phyloP scores from a whole-genome alignment of 805 yeast genomes.

The Candida argentea region DNA sequence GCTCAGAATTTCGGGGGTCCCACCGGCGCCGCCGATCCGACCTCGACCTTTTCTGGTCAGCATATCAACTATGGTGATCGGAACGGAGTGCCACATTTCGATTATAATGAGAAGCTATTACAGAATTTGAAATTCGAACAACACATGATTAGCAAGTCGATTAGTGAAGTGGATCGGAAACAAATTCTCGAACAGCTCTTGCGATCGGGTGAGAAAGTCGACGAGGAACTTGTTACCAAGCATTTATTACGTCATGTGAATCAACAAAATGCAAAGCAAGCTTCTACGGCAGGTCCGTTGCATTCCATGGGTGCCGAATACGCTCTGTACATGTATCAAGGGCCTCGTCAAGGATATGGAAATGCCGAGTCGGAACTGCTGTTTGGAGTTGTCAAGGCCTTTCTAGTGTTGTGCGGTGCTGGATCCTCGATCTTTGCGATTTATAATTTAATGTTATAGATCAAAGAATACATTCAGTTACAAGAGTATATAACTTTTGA shows the following conservation, averaged over 20 bases:
- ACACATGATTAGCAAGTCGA: conserved; percentile 22
- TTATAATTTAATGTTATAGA: conserved; percentile 11
- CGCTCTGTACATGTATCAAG: conserved; percentile 26
- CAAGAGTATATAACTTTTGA: conserved; percentile 2
- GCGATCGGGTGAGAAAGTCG: conserved; percentile 23
- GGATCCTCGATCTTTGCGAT: conserved; percentile 18
- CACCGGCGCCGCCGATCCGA: conserved; percentile 3
- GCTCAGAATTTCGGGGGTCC: conserved; percentile 13
- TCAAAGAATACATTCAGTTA: conserved; percentile 1
- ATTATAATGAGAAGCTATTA: conserved; percentile 42
- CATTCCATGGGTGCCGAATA: neutral
- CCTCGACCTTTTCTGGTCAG: conserved; percentile 23
- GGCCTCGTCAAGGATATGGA: conserved; percentile 12
- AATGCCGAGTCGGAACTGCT: conserved; percentile 8
- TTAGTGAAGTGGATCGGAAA: conserved; percentile 21
- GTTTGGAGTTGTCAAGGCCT: conserved; percentile 9
- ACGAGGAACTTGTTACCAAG: conserved; percentile 32
- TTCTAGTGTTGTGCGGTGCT: conserved; percentile 22
- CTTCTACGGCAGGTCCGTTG: conserved; percentile 1
- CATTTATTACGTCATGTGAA: conserved; percentile 31
- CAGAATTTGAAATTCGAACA: conserved; percentile 42
- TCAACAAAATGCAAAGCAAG: conserved; percentile 3
- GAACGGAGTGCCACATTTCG: conserved; percentile 52
- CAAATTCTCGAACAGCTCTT: conserved; percentile 23
- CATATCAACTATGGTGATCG: conserved; percentile 32